Conservation (phyloP, 768 basidiomycete species). For the Panus rudis region DNA sequence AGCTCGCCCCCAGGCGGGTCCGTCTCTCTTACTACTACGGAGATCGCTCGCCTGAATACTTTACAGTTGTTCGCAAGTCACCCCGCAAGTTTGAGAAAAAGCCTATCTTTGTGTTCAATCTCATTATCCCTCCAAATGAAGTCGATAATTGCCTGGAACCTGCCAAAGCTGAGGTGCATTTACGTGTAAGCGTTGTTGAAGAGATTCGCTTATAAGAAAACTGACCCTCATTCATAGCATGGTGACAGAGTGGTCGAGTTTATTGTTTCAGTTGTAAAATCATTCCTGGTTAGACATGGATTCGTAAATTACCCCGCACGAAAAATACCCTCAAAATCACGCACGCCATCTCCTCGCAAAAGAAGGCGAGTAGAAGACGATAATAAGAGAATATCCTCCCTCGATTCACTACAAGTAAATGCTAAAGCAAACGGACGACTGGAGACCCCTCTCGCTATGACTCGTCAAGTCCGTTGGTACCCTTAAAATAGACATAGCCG, state of each 20-base stretch:
- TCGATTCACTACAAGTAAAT: not conserved
- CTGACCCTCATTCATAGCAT: conserved; percentile 42
- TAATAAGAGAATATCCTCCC: not conserved
- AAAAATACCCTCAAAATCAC: conserved; percentile 8
- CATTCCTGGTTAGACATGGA: conserved; percentile 58
- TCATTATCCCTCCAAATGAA: conserved; percentile 55
- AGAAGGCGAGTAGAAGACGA: conserved; percentile 16
- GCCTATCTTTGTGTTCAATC: conserved; percentile 77
- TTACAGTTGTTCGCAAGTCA: conserved; percentile 54
- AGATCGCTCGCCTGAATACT: conserved; percentile 10
- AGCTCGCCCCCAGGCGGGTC: conserved; percentile 37
- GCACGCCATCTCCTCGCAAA: conserved; percentile 39
- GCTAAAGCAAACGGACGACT: no score
- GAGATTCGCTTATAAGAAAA: conserved; percentile 7
- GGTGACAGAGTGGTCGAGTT: conserved; percentile 47
- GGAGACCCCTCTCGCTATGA: no score
- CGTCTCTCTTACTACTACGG: conserved; percentile 2
- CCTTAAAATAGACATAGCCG: no score
- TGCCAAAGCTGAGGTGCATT: conserved; percentile 57
- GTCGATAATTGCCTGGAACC: conserved; percentile 81
- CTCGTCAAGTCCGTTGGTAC: no score
- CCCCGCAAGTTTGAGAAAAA: conserved; percentile 74
- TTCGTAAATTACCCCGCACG: conserved; percentile 32
- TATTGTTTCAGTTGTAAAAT: conserved; percentile 49
- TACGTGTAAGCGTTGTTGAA: conserved; percentile 45